Base-by-base conservation (phyloP, 805 yeast species). In the Candida corydali region DNA sequence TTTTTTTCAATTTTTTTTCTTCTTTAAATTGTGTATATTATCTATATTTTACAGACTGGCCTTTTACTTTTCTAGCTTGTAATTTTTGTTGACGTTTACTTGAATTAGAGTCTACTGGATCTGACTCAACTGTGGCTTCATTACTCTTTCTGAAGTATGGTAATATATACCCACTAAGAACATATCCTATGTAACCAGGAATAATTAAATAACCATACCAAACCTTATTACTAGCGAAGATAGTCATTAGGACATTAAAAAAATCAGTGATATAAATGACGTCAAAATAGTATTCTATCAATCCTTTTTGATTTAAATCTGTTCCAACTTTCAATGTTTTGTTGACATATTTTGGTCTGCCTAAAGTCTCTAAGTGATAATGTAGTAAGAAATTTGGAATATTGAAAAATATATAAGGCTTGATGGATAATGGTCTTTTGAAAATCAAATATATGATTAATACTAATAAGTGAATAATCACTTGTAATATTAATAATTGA, bases 281-380 rank as follows among this genome's bases (percentile, higher is more conserved):
- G 51, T 84, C 93, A 51, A 80, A 80, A 67, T 82, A 61, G 62
- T 80, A 82, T 56, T 84, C 91, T 27, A 84, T 63, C 8, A 32
- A 34, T 0, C 93, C 93, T 3, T 57, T 51, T 41, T 76, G 84
- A 38, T 57, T 57, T 40, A 83, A 67, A 48, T 84, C 85, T 20
- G 70, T 74, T 2, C 89, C 91, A 1, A 83, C 55, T 9, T 56
- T 59, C 32, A 82, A 60, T 36, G 68, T 66, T 18, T 27, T 27
- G 30, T 71, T 71, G 1, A 47, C 51, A 50, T 63, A 80, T 22
- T 42, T 57, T 2, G 91, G 89, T 37, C 87, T 59, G 3, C 86
- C 87, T 31, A 69, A 62, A 31, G 59, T 63, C 45, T 83, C 89
- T 17, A 84, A 54, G 9, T 68, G 55, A 49, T 70, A 76, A 51